Percentiles rank a stretch among this genome's conserved stretches.
Conservation (phyloP, 1,284 basidiomycete species). For the Irpex sp. region DNA sequence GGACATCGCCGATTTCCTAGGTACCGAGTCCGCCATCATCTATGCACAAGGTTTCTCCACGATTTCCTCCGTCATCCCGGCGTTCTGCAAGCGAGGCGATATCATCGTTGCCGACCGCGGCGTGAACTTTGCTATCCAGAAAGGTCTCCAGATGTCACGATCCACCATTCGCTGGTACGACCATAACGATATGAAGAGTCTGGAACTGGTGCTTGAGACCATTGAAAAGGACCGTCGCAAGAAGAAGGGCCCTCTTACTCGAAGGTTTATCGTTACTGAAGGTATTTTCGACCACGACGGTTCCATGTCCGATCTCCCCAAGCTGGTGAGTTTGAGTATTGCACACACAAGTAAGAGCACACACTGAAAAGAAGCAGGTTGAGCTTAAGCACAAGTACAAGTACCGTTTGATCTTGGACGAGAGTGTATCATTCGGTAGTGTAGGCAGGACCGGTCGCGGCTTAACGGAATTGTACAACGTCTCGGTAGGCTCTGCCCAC, state of each 20-base stretch:
- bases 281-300: conserved; percentile 97
- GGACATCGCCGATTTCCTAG: conserved; percentile 88
- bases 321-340: conserved; percentile 59
- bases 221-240: conserved; percentile 89
- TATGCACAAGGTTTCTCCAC: conserved; percentile 96
- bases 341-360: background rate
- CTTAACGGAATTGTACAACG: conserved; percentile 90
- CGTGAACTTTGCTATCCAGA: conserved; percentile 94
- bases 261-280: conserved; percentile 95
- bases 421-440: conserved; percentile 90
- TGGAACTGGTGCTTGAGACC: conserved; percentile 83
- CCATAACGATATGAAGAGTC: conserved; percentile 89
- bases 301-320: conserved; percentile 86
- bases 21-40: conserved; percentile 85
- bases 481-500: conserved; percentile 58
- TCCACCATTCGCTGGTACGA: conserved; percentile 95
- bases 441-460: conserved; percentile 93
- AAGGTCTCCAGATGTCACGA: conserved; percentile 95
- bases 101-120: conserved; percentile 97
- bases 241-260: conserved; percentile 77
- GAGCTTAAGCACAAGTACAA: conserved; percentile 96
- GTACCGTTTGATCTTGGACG: conserved; percentile 93
- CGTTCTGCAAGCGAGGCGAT: conserved; percentile 97
- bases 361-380: conserved; percentile 46
- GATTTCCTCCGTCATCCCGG: conserved; percentile 91